Conservation (phyloP, 108 stramenopile species). For the Pelagomonas calceolata region DNA sequence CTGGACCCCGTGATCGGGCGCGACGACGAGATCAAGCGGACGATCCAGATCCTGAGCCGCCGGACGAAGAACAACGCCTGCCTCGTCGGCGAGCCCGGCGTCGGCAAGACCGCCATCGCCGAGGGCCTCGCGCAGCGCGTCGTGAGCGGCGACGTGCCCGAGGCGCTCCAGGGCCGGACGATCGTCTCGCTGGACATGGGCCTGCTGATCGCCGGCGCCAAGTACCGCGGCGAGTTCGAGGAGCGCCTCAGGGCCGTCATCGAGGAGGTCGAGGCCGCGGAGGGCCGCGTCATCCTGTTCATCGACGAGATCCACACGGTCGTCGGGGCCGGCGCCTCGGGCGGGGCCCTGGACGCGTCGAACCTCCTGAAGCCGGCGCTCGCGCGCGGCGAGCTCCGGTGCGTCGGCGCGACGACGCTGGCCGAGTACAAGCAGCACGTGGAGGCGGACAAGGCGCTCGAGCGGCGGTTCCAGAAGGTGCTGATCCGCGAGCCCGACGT, state of each 20-base stretch:
- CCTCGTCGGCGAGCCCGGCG: slow-evolving; percentile 78
- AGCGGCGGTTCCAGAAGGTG: slow-evolving; percentile 91
- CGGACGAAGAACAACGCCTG: slow-evolving; percentile 90
- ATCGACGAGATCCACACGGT: slow-evolving; percentile 96
- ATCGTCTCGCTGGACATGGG: slow-evolving; percentile 89
- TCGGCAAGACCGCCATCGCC: slow-evolving; percentile 91
- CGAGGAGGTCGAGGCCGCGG: slow-evolving; percentile 77
- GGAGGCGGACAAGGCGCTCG: slow-evolving; percentile 90
- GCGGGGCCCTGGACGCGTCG: slow-evolving; percentile 90
- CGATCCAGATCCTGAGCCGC: slow-evolving; percentile 77
- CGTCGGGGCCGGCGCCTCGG: slow-evolving; percentile 77
- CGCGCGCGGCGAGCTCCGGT: slow-evolving; percentile 85
- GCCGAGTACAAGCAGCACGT: slow-evolving; percentile 87
- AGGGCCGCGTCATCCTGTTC: slow-evolving; percentile 82
- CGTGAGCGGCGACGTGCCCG: slow-evolving; percentile 83
- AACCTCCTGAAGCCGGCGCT: slow-evolving; percentile 94
- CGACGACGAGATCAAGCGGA: slow-evolving; percentile 83
- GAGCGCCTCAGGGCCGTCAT: slow-evolving; percentile 86
- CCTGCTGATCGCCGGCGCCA: slow-evolving; percentile 88
- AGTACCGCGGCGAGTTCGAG: slow-evolving; percentile 96
- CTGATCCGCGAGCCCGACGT: slow-evolving; percentile 74
- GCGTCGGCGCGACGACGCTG: slow-evolving; percentile 93
- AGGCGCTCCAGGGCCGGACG: slow-evolving; percentile 65
- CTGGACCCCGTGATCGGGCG: slow-evolving; percentile 94
- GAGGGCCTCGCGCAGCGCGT: slow-evolving; percentile 90